Conservation (phyloP, 805 yeast species). For the Ogataea degrootiae region DNA sequence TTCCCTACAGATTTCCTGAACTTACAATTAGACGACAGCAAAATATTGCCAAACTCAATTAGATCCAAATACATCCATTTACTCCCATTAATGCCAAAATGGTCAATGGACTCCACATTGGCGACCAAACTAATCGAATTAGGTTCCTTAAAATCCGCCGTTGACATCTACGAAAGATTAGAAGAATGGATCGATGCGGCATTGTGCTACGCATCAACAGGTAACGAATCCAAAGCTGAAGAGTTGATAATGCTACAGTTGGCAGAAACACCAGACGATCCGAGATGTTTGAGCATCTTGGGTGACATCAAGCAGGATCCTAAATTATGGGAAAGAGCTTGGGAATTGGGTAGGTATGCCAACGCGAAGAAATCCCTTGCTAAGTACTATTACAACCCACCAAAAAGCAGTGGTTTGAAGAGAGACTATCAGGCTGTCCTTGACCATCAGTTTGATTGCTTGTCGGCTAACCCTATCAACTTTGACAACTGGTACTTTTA, state of each 20-base stretch:
- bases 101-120: conserved; percentile 75
- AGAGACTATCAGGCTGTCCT: conserved; percentile 53
- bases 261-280: conserved; percentile 59
- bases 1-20: conserved; percentile 20
- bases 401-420: conserved; percentile 44
- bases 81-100: conserved; percentile 73
- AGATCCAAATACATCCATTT: conserved; percentile 69
- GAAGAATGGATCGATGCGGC: conserved; percentile 80
- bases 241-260: conserved; percentile 52
- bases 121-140: conserved; percentile 85
- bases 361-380: conserved; percentile 85
- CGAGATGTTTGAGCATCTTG: conserved; percentile 74
- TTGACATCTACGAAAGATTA: conserved; percentile 81
- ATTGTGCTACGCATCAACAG: conserved; percentile 82
- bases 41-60: conserved; percentile 37
- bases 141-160: conserved; percentile 81
- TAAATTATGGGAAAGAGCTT: conserved; percentile 71
- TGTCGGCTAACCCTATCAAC: conserved; percentile 66
- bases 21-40: conserved; percentile 19
- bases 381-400: conserved; percentile 64
- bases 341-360: conserved; percentile 80
- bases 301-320: conserved; percentile 87
- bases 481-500: conserved; percentile 87
- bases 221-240: conserved; percentile 64
- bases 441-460: conserved; percentile 67